These are phyloP conservation scores for Benincasa hispida DNA, from an alignment of 306 rosid genomes.

Conservation along the genomic window DNA sequence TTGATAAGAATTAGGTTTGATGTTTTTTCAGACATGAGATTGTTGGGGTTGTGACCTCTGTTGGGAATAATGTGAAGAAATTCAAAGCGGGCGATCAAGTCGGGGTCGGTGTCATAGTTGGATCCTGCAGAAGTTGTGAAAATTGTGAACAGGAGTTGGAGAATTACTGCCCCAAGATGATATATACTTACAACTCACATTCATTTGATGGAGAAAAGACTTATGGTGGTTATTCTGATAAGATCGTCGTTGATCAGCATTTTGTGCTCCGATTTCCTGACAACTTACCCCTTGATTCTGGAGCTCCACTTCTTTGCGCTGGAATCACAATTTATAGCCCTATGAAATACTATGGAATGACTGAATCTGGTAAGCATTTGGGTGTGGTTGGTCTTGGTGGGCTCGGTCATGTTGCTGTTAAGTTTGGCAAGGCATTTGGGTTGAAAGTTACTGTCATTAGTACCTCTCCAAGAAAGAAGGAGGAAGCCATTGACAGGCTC, in stretches of 20 bases:
- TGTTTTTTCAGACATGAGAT: slow-evolving; percentile 69
- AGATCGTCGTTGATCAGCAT: slow-evolving; percentile 57
- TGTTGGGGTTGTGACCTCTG: slow-evolving; percentile 53
- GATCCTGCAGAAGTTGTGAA: slow-evolving; percentile 67
- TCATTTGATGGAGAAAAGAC: slow-evolving; percentile 37
- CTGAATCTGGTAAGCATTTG: slow-evolving; percentile 76
- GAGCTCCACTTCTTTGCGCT: slow-evolving; percentile 89
- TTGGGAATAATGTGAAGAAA: slow-evolving; percentile 51
- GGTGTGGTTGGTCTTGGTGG: slow-evolving; percentile 98
- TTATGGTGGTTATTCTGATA: slow-evolving; percentile 78
- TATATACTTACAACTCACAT: slow-evolving; percentile 45
- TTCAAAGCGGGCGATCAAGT: slow-evolving; percentile 73
- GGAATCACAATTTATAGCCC: slow-evolving; percentile 91
- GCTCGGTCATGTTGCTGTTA: slow-evolving; percentile 83
- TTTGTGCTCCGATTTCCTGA: slow-evolving; percentile 59
- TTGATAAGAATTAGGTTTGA: neutral
- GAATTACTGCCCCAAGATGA: slow-evolving; percentile 51
- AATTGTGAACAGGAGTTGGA: slow-evolving; percentile 61
- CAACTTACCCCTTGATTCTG: slow-evolving; percentile 62
- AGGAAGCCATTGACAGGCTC: slow-evolving; percentile 50
- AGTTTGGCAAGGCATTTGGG: slow-evolving; percentile 82
- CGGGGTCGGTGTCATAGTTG: slow-evolving; percentile 85
- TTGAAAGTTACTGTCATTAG: slow-evolving; percentile 92
- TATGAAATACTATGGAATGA: slow-evolving; percentile 79
- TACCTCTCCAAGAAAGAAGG: slow-evolving; percentile 46